Percentiles rank a stretch among this genome's conserved stretches.
Conservation (phyloP, 345 rosid genomes). For the Iberis pinnata region DNA sequence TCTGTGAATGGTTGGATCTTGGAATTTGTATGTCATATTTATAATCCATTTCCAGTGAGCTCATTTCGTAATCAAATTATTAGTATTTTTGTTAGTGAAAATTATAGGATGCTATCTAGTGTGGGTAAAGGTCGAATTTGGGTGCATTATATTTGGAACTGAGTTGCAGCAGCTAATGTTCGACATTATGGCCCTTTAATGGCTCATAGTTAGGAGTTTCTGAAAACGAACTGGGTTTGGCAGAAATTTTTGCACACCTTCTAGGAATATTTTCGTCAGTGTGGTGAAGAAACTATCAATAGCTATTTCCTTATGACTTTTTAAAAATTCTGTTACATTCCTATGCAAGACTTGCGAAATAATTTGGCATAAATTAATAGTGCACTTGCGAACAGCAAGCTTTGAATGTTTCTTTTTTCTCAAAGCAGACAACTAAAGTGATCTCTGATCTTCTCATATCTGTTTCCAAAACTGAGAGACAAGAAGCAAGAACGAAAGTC, state of each 20-base stretch:
- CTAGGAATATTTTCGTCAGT: neutral
- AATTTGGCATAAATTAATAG: neutral
- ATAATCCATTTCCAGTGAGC: slow-evolving; percentile 7
- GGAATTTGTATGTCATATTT: no score
- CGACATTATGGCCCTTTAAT: slow-evolving; percentile 1
- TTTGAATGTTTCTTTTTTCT: slow-evolving; percentile 18
- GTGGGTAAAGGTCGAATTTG: neutral
- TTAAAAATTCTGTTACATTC: neutral
- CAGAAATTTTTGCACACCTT: slow-evolving; percentile 8
- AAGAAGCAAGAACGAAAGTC: slow-evolving; percentile 93
- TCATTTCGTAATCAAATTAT: slow-evolving; percentile 1
- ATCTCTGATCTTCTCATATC: slow-evolving; percentile 92
- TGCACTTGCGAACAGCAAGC: neutral
- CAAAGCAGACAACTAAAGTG: slow-evolving; percentile 73
- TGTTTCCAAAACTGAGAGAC: slow-evolving; percentile 93
- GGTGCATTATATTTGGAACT: slow-evolving; percentile 6
- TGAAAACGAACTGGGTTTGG: slow-evolving; percentile 4
- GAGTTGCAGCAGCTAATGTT: neutral
- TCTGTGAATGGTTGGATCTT: no score
- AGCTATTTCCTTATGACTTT: slow-evolving; percentile 1
- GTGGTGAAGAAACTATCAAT: slow-evolving; percentile 3
- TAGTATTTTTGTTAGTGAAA: neutral
- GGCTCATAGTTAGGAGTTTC: neutral
- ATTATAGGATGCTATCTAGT: slow-evolving; percentile 1
- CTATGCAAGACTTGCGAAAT: slow-evolving; percentile 5